These are phyloP conservation scores for Stagonosporopsis cucurbitacearum DNA, from an alignment of 2,329 filamentous ascomycete genomes.

Conservation along the genomic window DNA sequence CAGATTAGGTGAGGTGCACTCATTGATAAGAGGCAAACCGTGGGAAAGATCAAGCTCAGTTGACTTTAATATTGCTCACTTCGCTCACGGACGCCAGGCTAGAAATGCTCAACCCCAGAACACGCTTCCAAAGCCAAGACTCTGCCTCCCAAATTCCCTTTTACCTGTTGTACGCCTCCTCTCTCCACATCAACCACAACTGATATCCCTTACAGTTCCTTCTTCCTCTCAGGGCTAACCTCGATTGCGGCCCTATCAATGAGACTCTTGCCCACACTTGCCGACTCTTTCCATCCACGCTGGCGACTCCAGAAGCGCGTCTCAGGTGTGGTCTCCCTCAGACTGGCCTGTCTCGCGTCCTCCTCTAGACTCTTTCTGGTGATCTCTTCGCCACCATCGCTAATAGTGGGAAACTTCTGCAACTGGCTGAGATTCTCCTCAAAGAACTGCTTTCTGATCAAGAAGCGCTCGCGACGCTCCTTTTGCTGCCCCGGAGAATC, in stretches of 20 bases:
- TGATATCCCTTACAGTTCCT: slow-evolving; percentile 36
- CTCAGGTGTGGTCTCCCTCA: slow-evolving; percentile 52
- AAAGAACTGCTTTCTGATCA: slow-evolving; percentile 79
- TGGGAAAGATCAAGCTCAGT: neutral
- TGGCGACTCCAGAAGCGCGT: slow-evolving; percentile 62
- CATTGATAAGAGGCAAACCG: neutral
- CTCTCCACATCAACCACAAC: neutral
- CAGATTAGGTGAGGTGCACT: too few relatives aligned
- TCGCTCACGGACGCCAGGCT: slow-evolving; percentile 22
- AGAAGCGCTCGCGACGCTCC: slow-evolving; percentile 80
- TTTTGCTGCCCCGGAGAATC: slow-evolving; percentile 87
- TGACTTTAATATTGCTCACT: slow-evolving; percentile 5
- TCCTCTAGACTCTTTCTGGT: slow-evolving; percentile 70
- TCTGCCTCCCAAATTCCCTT: neutral
- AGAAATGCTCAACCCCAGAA: slow-evolving; percentile 17
- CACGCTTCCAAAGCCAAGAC: neutral
- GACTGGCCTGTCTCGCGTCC: slow-evolving; percentile 52
- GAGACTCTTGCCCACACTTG: slow-evolving; percentile 57
- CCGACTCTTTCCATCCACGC: slow-evolving; percentile 58
- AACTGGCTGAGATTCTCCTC: slow-evolving; percentile 72
- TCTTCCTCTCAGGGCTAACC: slow-evolving; percentile 45
- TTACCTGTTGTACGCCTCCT: neutral
- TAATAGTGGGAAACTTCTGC: slow-evolving; percentile 50
- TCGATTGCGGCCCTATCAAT: slow-evolving; percentile 53
- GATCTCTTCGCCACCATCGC: slow-evolving; percentile 62